Conservation (phyloP, 2,329 filamentous ascomycete species). For the Cladosporium sp. region DNA sequence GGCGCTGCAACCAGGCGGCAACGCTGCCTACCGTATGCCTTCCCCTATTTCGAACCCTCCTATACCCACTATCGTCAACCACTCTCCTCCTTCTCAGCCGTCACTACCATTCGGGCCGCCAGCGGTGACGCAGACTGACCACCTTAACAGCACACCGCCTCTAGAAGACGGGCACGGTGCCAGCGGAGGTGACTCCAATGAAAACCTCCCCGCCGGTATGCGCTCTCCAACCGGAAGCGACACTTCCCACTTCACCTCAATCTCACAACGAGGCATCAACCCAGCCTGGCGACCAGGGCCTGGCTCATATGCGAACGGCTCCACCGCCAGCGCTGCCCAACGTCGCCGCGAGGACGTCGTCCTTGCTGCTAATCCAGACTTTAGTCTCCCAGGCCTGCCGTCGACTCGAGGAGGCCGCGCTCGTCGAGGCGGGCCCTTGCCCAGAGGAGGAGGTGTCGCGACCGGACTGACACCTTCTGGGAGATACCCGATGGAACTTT, state of each 20-base stretch:
- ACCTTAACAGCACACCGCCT: conserved; percentile 22
- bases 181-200: conserved; percentile 50
- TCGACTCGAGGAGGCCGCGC: conserved; percentile 31
- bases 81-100: conserved; percentile 7
- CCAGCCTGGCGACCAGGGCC: conserved; percentile 74
- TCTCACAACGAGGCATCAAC: conserved; percentile 85
- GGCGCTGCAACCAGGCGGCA: conserved; percentile 11
- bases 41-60: conserved; percentile 16
- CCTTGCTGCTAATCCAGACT: conserved; percentile 81
- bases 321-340: conserved; percentile 36
- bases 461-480: conserved; percentile 33
- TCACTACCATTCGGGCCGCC: conserved; percentile 8
- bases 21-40: conserved; percentile 16
- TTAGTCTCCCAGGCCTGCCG: conserved; percentile 62
- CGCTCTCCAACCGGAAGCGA: conserved; percentile 75
- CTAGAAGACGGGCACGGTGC: conserved; percentile 30
- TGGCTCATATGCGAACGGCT: conserved; percentile 35
- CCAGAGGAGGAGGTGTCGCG: conserved; percentile 32
- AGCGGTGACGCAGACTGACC: conserved; percentile 21
- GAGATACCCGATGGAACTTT: conserved; percentile 34
- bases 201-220: conserved; percentile 62
- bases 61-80: conserved; percentile 18
- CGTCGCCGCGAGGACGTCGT: conserved; percentile 66
- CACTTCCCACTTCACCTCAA: conserved; percentile 81
- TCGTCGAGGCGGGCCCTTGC: conserved; percentile 28